phyloP scores from a whole-genome alignment of 345 rosid genomes.

The Barbarea vulgaris region DNA sequence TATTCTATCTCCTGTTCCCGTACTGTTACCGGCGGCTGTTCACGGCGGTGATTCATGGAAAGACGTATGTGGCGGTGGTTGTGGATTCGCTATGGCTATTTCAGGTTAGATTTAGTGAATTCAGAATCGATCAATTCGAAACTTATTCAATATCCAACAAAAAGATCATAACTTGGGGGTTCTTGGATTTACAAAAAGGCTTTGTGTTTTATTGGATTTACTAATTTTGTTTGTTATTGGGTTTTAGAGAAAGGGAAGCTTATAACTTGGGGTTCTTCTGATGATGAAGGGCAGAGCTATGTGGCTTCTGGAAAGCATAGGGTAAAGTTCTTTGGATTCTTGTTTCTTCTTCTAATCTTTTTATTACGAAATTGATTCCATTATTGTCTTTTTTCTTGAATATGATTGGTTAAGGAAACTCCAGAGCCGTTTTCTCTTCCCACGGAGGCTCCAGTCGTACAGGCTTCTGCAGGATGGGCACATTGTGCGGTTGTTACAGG shows the following conservation, averaged over 20 bases:
- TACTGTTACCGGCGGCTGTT: constrained; percentile 38
- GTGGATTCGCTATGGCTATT: constrained; percentile 86
- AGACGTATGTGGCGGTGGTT: constrained; percentile 80
- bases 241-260: constrained; percentile 68
- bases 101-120: constrained; percentile 52
- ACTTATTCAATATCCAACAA: background rate
- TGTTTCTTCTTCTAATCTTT: constrained; percentile 18
- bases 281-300: constrained; percentile 77
- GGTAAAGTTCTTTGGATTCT: constrained; percentile 48
- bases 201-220: background rate
- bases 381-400: constrained; percentile 26
- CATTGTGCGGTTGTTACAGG: constrained; percentile 81
- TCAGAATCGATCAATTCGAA: background rate
- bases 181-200: background rate
- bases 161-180: background rate
- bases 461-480: constrained; percentile 86
- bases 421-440: constrained; percentile 81
- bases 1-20: constrained; percentile 50
- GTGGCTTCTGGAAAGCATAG: constrained; percentile 79
- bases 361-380: constrained; percentile 32
- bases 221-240: background rate
- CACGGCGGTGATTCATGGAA: constrained; percentile 59
- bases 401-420: constrained; percentile 54
- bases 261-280: constrained; percentile 79
- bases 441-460: constrained; percentile 53